Conservation (phyloP, 257 asterid genomes). For the Thymus mandschuricus region DNA sequence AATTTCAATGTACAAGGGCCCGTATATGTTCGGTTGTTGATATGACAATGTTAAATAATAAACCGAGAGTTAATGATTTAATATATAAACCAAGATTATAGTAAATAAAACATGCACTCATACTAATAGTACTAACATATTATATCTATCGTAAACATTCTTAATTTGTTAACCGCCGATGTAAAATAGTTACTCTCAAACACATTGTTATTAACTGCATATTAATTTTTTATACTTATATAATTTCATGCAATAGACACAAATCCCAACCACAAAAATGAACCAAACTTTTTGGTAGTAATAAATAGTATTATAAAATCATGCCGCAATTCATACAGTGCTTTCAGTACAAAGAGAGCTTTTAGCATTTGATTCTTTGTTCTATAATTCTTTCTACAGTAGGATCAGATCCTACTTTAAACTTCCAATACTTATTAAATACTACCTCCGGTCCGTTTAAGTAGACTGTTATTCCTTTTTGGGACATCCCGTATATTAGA, state of each 20-base stretch:
- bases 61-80: too few species aligned
- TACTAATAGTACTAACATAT: too few species aligned
- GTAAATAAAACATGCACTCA: too few species aligned
- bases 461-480: too few species aligned
- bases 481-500: too few species aligned
- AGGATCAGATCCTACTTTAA: constrained; percentile 42
- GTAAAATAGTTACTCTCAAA: not conserved
- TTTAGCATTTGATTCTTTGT: constrained; percentile 43
- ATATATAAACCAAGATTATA: too few species aligned
- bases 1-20: too few species aligned
- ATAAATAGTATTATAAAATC: not conserved
- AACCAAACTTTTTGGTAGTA: not conserved
- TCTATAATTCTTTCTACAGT: constrained; percentile 22
- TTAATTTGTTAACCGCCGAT: too few species aligned
- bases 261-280: not conserved
- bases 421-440: not conserved
- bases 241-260: not conserved
- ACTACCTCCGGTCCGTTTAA: too few species aligned
- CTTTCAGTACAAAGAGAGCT: not conserved
- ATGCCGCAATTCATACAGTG: constrained; percentile 23
- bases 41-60: too few species aligned
- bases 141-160: too few species aligned
- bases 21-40: too few species aligned
- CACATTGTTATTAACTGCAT: not conserved
- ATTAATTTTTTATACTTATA: not conserved